A percentile compares a stretch with the other conserved stretches of the same genome.
These are phyloP conservation scores for Clitoria ternatea DNA, from an alignment of 306 rosid species.

Conservation along the genomic window DNA sequence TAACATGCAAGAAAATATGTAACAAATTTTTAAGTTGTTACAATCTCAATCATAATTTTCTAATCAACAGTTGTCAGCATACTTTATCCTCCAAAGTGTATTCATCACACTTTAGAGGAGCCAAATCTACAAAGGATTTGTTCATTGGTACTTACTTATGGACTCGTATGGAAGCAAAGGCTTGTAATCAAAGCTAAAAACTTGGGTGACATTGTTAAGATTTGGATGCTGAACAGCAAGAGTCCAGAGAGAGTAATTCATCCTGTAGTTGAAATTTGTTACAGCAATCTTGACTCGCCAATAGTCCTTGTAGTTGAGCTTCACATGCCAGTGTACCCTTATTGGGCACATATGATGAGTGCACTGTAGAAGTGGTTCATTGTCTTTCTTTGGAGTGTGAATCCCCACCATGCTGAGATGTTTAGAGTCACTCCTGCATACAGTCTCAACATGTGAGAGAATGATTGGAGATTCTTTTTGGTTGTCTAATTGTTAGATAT, in stretches of 20 bases:
- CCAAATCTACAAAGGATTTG: neutral
- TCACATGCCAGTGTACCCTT: constrained; percentile 92
- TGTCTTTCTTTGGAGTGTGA: constrained; percentile 66
- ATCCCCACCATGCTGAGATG: constrained; percentile 44
- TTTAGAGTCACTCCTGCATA: constrained; percentile 60
- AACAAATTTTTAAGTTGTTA: no score
- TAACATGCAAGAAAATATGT: no score
- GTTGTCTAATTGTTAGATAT: neutral
- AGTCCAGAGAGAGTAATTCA: constrained; percentile 85
- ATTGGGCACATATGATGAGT: constrained; percentile 96
- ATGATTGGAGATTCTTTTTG: neutral
- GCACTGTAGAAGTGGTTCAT: constrained; percentile 65
- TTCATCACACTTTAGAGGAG: no score
- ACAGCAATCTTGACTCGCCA: constrained; percentile 83
- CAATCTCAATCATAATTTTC: no score
- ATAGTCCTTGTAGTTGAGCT: constrained; percentile 77
- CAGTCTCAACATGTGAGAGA: constrained; percentile 14
- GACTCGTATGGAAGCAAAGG: constrained; percentile 68
- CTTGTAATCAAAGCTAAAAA: constrained; percentile 89
- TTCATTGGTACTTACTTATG: constrained; percentile 55
- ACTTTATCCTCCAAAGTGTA: no score
- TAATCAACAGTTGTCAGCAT: no score
- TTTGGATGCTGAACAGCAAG: constrained; percentile 90
- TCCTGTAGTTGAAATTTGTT: constrained; percentile 72
- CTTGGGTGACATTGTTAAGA: constrained; percentile 84